Percentiles rank a stretch among this genome's conserved stretches.
Conservation (phyloP, 805 yeast genomes). For the Candida fluviatilis region DNA sequence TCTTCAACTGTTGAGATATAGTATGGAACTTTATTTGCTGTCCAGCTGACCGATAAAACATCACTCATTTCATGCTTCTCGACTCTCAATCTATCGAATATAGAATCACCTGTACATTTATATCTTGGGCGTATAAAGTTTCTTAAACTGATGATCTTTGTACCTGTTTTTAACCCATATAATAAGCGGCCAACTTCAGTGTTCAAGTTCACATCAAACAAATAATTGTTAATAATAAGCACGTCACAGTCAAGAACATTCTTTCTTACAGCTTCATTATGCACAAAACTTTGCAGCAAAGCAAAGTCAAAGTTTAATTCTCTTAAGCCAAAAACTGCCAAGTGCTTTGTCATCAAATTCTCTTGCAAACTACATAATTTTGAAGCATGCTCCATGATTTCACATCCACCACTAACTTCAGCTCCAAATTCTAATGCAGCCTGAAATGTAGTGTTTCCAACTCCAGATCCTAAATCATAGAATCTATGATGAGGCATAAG, state of each 20-base stretch:
- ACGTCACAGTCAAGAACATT: conserved; percentile 63
- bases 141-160: conserved; percentile 74
- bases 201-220: conserved; percentile 75
- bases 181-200: conserved; percentile 62
- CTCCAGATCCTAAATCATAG: conserved; percentile 91
- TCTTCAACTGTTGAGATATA: conserved; percentile 67
- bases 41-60: conserved; percentile 83
- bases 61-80: conserved; percentile 57
- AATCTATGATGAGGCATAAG: conserved; percentile 54
- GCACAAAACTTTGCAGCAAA: conserved; percentile 66
- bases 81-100: conserved; percentile 63
- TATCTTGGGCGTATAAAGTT: conserved; percentile 77
- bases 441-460: conserved; percentile 86
- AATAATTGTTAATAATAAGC: conserved; percentile 74
- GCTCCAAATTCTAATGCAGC: conserved; percentile 87
- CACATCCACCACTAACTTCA: conserved; percentile 76
- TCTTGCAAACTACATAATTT: conserved; percentile 59
- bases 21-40: conserved; percentile 75
- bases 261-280: conserved; percentile 51
- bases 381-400: conserved; percentile 82
- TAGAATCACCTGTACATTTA: conserved; percentile 52
- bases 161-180: conserved; percentile 61
- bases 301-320: conserved; percentile 56
- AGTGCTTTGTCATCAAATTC: conserved; percentile 53
- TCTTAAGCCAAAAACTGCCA: conserved; percentile 59